A percentile compares a stretch with the other conserved stretches of the same genome.
phyloP scores from a whole-genome alignment of 768 basidiomycete genomes.

The Trichaptum fuscoviolaceum region DNA sequence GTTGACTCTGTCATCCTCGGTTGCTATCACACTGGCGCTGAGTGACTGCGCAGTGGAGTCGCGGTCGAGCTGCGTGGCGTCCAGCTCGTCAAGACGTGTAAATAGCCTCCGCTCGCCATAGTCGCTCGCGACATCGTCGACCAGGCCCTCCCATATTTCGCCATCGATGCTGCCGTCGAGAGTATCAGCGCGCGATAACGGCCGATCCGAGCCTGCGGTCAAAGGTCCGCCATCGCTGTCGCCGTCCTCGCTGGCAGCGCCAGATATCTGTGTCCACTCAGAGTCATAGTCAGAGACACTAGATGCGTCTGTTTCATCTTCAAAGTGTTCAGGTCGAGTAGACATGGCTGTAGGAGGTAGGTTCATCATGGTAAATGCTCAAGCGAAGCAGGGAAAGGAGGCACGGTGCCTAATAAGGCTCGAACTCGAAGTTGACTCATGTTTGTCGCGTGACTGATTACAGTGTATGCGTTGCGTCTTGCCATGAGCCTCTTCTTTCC shows the following conservation, averaged over 20 bases:
- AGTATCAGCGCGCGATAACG: not conserved
- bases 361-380: constrained; percentile 3
- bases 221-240: constrained; percentile 1
- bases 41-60: constrained; percentile 1
- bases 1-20: not conserved
- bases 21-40: not conserved
- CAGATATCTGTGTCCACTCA: constrained; percentile 5
- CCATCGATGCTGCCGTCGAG: constrained; percentile 3
- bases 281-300: constrained; percentile 5
- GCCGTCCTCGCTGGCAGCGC: not conserved
- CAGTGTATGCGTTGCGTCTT: not conserved
- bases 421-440: not conserved
- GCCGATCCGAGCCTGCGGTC: not conserved
- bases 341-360: not conserved
- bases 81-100: not conserved
- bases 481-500: not conserved
- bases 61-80: not conserved
- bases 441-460: not conserved
- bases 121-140: constrained; percentile 3
- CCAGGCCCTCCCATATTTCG: not conserved
- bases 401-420: not conserved
- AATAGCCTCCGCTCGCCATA: not conserved
- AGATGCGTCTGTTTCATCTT: not conserved
- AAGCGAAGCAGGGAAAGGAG: not conserved
- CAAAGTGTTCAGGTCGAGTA: constrained; percentile 2